phyloP scores from a whole-genome alignment of 2,329 filamentous ascomycete species.

The Ophiocordyceps camponoti-saundersi region DNA sequence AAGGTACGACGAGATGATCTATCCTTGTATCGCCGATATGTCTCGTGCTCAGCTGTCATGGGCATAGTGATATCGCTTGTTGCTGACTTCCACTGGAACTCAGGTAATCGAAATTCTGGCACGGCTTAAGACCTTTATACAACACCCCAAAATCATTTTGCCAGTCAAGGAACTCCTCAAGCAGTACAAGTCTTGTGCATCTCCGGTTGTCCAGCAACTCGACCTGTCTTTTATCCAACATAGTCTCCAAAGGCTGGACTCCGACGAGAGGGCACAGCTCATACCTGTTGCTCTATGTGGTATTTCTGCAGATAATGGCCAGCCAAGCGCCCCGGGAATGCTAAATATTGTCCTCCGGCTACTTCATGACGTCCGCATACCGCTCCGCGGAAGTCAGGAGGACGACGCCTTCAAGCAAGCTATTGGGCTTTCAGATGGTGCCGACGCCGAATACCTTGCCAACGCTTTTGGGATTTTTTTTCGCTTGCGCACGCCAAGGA shows the following conservation, averaged over 20 bases:
- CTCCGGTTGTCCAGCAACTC: conserved; percentile 66
- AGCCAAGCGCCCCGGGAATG: conserved; percentile 32
- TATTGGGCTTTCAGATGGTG: conserved; percentile 46
- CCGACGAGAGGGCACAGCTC: conserved; percentile 49
- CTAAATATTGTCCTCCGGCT: conserved; percentile 74
- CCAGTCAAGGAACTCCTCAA: conserved; percentile 72
- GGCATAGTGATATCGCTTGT: neutral
- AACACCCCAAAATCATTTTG: conserved; percentile 43
- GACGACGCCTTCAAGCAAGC: conserved; percentile 50
- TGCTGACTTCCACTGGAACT: neutral
- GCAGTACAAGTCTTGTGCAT: conserved; percentile 68
- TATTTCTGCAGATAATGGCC: conserved; percentile 13
- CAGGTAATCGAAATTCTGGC: neutral
- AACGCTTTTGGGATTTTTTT: conserved; percentile 64
- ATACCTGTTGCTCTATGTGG: conserved; percentile 35
- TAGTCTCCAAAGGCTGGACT: conserved; percentile 37
- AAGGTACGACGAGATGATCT: conserved; percentile 34
- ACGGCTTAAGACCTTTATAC: neutral
- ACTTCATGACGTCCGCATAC: conserved; percentile 53
- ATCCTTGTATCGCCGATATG: neutral
- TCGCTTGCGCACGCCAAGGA: conserved; percentile 16
- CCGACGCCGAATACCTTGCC: conserved; percentile 60
- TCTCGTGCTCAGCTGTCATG: neutral
- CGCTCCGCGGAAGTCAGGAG: conserved; percentile 61
- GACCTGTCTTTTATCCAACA: conserved; percentile 83